phyloP scores from a whole-genome alignment of 2,329 filamentous ascomycete genomes.

The Hansfordia pulvinata region DNA sequence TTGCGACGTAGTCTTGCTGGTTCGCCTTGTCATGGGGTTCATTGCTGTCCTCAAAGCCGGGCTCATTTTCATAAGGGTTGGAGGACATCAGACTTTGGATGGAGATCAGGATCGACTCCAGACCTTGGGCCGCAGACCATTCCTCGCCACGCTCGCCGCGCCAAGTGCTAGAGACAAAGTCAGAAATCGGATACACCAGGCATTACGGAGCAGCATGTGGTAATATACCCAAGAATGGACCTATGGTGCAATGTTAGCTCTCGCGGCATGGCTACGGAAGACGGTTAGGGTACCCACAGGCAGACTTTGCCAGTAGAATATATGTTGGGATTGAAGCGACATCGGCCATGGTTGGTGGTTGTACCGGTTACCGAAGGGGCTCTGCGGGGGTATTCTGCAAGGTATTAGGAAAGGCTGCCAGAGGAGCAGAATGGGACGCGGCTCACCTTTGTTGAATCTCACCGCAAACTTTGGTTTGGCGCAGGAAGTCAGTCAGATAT shows the following conservation, averaged over 20 bases:
- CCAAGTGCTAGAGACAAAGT: slow-evolving; percentile 80
- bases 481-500: no score
- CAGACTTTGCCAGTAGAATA: slow-evolving; percentile 88
- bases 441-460: slow-evolving; percentile 59
- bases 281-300: slow-evolving; percentile 46
- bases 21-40: slow-evolving; percentile 55
- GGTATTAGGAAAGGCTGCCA: slow-evolving; percentile 2
- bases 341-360: slow-evolving; percentile 80
- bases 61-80: slow-evolving; percentile 94
- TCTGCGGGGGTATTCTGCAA: slow-evolving; percentile 68
- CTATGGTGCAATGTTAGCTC: no score
- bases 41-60: slow-evolving; percentile 73
- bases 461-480: slow-evolving; percentile 59
- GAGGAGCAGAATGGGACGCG: slow-evolving; percentile 2
- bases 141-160: slow-evolving; percentile 79
- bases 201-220: no score
- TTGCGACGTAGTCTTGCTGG: slow-evolving; percentile 64
- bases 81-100: slow-evolving; percentile 92
- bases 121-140: slow-evolving; percentile 90
- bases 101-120: slow-evolving; percentile 87
- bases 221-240: slow-evolving; percentile 73
- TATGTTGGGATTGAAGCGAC: slow-evolving; percentile 94
- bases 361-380: slow-evolving; percentile 49
- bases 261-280: no score
- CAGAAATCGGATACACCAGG: no score